Evolutionary conservation across 1,284 basidiomycete genomes (phyloP).

Genomic region (Ganoderma boninense): DNA sequence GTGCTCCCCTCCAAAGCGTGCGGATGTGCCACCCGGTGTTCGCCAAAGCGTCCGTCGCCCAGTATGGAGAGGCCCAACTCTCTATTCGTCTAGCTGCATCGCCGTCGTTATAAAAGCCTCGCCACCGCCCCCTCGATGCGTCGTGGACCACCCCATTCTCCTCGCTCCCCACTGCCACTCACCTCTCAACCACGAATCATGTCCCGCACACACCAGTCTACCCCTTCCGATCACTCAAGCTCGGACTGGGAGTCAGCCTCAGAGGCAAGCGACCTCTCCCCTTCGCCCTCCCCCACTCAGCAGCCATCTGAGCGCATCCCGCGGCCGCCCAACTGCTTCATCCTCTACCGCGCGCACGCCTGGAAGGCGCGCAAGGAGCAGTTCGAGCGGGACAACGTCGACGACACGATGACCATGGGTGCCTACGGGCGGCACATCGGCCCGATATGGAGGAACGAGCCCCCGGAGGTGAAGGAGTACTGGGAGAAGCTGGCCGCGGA

Average conservation of each 20-base stretch:
- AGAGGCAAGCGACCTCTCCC: background rate
- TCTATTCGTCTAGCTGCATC: background rate
- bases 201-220: background rate
- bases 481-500: background rate
- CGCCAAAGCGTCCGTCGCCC: background rate
- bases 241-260: background rate
- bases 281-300: background rate
- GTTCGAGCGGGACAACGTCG: background rate
- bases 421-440: background rate
- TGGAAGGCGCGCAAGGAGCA: background rate
- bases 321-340: background rate
- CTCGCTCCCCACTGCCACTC: background rate
- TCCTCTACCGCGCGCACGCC: background rate
- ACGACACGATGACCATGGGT: background rate
- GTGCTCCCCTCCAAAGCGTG: background rate
- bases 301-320: background rate
- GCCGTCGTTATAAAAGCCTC: background rate
- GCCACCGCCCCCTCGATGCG: too few relatives aligned
- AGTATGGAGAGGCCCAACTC: background rate
- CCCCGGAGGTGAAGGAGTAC: background rate
- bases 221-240: background rate
- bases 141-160: background rate
- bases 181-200: background rate
- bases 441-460: background rate
- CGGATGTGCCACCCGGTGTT: background rate